Percentiles rank a stretch among this genome's conserved stretches.
phyloP scores from a whole-genome alignment of 129 eudicot species.

The Centella asiatica region DNA sequence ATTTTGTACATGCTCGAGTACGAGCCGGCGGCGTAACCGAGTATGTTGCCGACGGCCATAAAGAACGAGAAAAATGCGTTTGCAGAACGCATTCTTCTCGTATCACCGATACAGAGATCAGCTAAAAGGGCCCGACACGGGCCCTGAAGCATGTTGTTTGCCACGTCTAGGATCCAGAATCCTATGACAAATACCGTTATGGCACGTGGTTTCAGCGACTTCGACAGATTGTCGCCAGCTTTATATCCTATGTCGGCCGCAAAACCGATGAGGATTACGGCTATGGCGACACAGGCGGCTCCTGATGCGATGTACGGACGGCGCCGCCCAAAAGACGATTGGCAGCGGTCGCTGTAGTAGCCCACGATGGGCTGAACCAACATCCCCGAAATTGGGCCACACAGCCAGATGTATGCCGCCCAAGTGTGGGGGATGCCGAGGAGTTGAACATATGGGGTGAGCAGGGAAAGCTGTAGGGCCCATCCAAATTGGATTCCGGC shows the following conservation, averaged over 20 bases:
- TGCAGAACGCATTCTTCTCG: slow-evolving; percentile 35
- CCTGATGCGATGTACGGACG: slow-evolving; percentile 86
- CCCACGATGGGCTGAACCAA: slow-evolving; percentile 87
- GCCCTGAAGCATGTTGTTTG: slow-evolving; percentile 77
- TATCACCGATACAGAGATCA: slow-evolving; percentile 39
- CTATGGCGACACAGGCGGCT: slow-evolving; percentile 43
- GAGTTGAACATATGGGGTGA: slow-evolving; percentile 87
- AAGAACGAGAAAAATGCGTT: slow-evolving; percentile 65
- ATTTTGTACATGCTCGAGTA: slow-evolving; percentile 44
- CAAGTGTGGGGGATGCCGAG: slow-evolving; percentile 69
- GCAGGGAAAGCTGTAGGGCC: slow-evolving; percentile 86
- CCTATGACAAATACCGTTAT: slow-evolving; percentile 66
- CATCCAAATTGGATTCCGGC: slow-evolving; percentile 96
- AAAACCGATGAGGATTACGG: slow-evolving; percentile 75
- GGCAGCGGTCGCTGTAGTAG: slow-evolving; percentile 61
- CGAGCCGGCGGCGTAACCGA: slow-evolving; percentile 86
- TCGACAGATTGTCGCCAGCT: slow-evolving; percentile 45
- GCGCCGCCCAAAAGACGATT: slow-evolving; percentile 78
- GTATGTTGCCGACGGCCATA: slow-evolving; percentile 79
- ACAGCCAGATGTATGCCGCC: slow-evolving; percentile 84
- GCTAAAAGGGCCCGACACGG: slow-evolving; percentile 85
- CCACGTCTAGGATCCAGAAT: slow-evolving; percentile 90
- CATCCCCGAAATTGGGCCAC: slow-evolving; percentile 93
- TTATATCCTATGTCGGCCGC: slow-evolving; percentile 84
- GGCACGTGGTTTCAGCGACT: slow-evolving; percentile 49